Base-by-base conservation (phyloP, 768 basidiomycete species). In the Suillus spraguei region DNA sequence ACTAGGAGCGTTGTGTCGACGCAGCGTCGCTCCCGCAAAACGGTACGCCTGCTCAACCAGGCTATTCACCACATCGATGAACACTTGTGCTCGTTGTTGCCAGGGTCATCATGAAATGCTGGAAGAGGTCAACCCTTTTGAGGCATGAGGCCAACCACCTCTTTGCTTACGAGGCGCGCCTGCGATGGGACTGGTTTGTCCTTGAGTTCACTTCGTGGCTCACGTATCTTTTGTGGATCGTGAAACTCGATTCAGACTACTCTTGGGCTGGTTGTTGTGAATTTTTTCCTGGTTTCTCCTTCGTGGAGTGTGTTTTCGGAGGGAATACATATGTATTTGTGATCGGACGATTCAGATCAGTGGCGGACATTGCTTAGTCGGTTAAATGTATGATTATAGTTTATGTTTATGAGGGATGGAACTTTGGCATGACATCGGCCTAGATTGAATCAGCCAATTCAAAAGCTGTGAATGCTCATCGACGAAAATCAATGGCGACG, bases 211-310 rank as follows among this genome's bases (percentile, higher is more conserved):
- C 47, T 47, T 47, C 47, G 47, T 47, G 47, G 10, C 47, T 47
- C 47, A 47, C 22, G 44, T 46, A 47, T 24, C 47, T 47, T 47
- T 47, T 24, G 22, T 47, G 6, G 47, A 47, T 22, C 22, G 22
- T 47, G 47, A 47, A 47, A 47, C 47, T 47, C 47, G 47, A 47
- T 47, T 47, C 47, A 47, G 47, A 47, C 47, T 47, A 47, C 22
- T 47, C 22, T 47, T 22, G 47, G 24, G 14, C 24, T 49, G 24
- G 47, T 49, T 28, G n/a, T 46, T 46, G 11, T 49, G 24, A 49
- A 28, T 49, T 49, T 49, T 49, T 49, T 49, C 24, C 47, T n/a
- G n/a, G n/a, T n/a, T n/a, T n/a, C n/a, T n/a, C n/a, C n/a, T n/a
- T n/a, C n/a, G n/a, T n/a, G n/a, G n/a, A n/a, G n/a, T n/a, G n/a